A percentile compares a stretch with the other conserved stretches of the same genome.
Conservation (phyloP, 2,329 filamentous ascomycete genomes). For the Xylariaceae sp. region DNA sequence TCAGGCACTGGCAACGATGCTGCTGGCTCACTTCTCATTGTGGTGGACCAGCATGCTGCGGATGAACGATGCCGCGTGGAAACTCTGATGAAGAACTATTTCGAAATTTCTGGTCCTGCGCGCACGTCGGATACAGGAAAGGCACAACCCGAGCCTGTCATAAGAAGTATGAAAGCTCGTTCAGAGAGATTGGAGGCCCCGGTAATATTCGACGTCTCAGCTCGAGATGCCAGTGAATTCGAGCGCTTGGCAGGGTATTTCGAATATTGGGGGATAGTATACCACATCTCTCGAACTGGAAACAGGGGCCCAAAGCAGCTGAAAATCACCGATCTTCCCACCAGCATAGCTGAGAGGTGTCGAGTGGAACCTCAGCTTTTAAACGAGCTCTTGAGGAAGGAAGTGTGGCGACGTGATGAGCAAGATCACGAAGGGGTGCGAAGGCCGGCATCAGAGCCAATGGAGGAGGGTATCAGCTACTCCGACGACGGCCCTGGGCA, state of each 20-base stretch:
- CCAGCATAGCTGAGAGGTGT: constrained; percentile 69
- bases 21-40: constrained; percentile 44
- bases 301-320: constrained; percentile 24
- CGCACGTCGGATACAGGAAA: constrained; percentile 2
- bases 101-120: constrained; percentile 18
- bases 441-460: neutral
- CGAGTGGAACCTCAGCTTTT: constrained; percentile 62
- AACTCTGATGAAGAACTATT: constrained; percentile 51
- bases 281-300: constrained; percentile 33
- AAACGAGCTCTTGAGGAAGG: constrained; percentile 65
- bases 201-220: constrained; percentile 57
- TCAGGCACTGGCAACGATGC: neutral
- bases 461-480: constrained; percentile 3
- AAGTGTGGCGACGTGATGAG: constrained; percentile 61
- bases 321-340: constrained; percentile 55
- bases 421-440: constrained; percentile 15
- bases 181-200: constrained; percentile 40
- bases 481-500: constrained; percentile 32
- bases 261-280: constrained; percentile 65
- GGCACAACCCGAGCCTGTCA: neutral
- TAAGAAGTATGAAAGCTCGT: constrained; percentile 12
- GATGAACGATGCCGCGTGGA: constrained; percentile 85
- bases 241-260: constrained; percentile 49
- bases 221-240: constrained; percentile 54
- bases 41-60: constrained; percentile 91